Conservation (phyloP, 345 rosid genomes). For the Brassica incana region DNA sequence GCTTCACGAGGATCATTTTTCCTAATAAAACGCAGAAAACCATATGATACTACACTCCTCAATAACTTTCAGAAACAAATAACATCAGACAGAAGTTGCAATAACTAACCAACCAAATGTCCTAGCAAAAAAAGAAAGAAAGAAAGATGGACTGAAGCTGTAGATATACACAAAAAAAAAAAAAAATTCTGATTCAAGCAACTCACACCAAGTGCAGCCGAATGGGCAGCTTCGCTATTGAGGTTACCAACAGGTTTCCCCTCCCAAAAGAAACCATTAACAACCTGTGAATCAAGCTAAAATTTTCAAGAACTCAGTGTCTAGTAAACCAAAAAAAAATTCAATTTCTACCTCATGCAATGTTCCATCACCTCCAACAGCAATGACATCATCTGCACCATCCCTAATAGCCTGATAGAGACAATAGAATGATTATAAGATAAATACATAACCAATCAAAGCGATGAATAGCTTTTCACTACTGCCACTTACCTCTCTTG, state of each 20-base stretch:
- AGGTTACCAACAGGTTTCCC: conserved; percentile 59
- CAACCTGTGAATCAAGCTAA: conserved; percentile 52
- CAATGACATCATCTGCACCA: conserved; percentile 96
- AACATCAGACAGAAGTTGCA: conserved; percentile 19
- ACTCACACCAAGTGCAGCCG: conserved; percentile 96
- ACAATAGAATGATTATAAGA: conserved; percentile 8
- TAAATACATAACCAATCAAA: conserved; percentile 7
- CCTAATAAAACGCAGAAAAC: conserved; percentile 48
- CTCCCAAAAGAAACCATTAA: conserved; percentile 94
- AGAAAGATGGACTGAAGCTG: background rate
- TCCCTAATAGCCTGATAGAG: conserved; percentile 72
- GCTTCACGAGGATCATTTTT: conserved; percentile 84
- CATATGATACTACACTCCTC: background rate
- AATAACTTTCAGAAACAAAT: background rate
- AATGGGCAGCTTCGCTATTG: conserved; percentile 47
- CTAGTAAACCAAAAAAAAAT: background rate
- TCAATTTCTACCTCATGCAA: conserved; percentile 70
- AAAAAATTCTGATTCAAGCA: background rate
- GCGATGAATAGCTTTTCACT: background rate
- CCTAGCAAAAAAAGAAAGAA: conserved; percentile 43
- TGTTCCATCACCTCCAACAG: conserved; percentile 99
- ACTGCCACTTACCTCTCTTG: conserved; percentile 70
- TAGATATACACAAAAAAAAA: background rate
- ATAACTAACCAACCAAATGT: conserved; percentile 89
- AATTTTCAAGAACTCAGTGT: background rate